Percentiles rank a stretch among this genome's conserved stretches.
Evolutionary conservation across 148 eudicot genomes (phyloP).

Genomic region (Agrostemma githago): DNA sequence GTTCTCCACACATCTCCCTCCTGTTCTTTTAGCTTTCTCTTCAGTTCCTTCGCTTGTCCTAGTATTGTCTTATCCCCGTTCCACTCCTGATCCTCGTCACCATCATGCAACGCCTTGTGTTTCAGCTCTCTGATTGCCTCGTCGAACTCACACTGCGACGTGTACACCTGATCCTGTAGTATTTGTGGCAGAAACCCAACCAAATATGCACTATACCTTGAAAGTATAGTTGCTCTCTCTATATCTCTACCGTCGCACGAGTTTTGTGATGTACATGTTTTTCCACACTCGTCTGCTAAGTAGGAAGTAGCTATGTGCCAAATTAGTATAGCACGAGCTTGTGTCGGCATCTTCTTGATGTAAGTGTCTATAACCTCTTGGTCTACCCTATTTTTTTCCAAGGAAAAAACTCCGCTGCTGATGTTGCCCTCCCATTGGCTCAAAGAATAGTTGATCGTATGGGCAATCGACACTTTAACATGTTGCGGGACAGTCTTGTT

Average conservation of each 20-base stretch:
- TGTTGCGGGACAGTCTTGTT: neutral
- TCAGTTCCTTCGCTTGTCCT: neutral
- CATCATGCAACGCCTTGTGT: neutral
- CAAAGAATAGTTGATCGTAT: neutral
- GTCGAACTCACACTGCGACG: neutral
- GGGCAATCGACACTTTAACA: neutral
- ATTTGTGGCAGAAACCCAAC: neutral
- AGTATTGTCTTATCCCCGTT: neutral
- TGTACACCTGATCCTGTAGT: neutral
- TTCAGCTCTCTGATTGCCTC: conserved; percentile 1
- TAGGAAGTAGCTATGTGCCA: conserved; percentile 10
- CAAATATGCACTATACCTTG: conserved; percentile 2
- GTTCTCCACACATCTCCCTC: neutral
- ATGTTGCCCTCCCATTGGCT: neutral
- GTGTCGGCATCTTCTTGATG: neutral
- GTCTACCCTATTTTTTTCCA: neutral
- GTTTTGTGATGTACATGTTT: neutral
- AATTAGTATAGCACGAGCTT: conserved; percentile 1
- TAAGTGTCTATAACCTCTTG: neutral
- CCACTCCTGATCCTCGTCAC: neutral
- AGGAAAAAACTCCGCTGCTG: neutral
- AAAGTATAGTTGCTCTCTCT: neutral
- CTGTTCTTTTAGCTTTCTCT: neutral
- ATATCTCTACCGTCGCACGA: neutral
- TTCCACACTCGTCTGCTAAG: neutral